A percentile compares a stretch with the other conserved stretches of the same genome.
These are phyloP conservation scores for Cladosporium sp. DNA, from an alignment of 2,329 filamentous ascomycete species.

Conservation along the genomic window DNA sequence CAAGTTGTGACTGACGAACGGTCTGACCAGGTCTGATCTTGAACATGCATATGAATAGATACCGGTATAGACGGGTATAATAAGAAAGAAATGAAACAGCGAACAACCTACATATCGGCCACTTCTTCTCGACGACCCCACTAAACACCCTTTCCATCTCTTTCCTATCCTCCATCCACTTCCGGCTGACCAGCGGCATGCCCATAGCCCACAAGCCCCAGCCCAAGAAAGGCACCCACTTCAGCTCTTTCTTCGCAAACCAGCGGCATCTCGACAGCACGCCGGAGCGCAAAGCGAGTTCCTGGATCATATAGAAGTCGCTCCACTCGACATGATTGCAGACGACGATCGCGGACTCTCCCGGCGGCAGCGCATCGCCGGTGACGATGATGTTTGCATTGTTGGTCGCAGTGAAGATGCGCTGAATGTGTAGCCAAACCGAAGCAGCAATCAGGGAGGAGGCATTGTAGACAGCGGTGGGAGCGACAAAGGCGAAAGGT, in stretches of 20 bases:
- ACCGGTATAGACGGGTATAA: background rate
- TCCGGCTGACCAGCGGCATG: constrained; percentile 63
- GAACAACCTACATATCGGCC: constrained; percentile 57
- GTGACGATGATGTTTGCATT: constrained; percentile 55
- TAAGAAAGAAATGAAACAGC: background rate
- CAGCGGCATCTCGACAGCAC: constrained; percentile 65
- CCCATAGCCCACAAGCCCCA: constrained; percentile 67
- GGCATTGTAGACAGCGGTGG: constrained; percentile 53
- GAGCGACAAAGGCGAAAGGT: constrained; percentile 38
- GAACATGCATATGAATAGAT: background rate
- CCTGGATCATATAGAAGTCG: constrained; percentile 66
- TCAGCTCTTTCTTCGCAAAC: constrained; percentile 62
- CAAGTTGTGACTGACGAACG: background rate
- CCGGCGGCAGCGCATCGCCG: constrained; percentile 52
- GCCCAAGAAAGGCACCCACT: constrained; percentile 60
- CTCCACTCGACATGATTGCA: constrained; percentile 63
- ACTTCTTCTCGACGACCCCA: constrained; percentile 53
- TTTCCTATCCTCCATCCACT: constrained; percentile 58
- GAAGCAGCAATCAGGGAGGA: constrained; percentile 57
- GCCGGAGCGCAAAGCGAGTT: constrained; percentile 52
- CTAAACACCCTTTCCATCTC: constrained; percentile 60
- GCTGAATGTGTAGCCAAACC: constrained; percentile 60
- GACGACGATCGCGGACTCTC: constrained; percentile 62
- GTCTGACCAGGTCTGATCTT: background rate
- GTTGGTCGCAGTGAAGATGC: constrained; percentile 57